Evolutionary conservation across 75 land plant genomes (phyloP), one percentile per base, ranked within the genome.

Genomic region (Picea sitchensis): DNA sequence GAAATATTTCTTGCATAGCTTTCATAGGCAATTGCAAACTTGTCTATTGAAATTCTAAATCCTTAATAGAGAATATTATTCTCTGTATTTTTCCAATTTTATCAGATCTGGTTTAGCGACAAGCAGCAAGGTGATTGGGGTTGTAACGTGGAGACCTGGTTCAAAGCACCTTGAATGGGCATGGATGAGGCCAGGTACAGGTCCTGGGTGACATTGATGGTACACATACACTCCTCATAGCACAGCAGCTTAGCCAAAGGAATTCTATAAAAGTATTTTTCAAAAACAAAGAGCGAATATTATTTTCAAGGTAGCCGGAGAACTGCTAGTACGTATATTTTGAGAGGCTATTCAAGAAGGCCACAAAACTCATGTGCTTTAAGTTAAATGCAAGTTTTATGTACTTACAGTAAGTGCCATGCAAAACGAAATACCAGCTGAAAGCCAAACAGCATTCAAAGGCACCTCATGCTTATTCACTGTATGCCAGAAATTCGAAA

Each of bases 381-480:
- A 71, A 71, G 26, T 3, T 41, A 71, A 76, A 59, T 20, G 5
- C 38, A 38, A 21, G 65, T 18, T 58, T 79, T 71, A 44, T 71
- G 26, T 71, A 74, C 89, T 64, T 88, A 96, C 98, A 80, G 96
- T 82, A 60, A 96, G 82, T 51, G 94, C 99, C 95, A 96, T 92
- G 86, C 91, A 84, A 83, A 96, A 94, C 17, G 97, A 84, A 32
- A 96, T 81, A 60, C 81, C 47, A 36, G 87, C 90, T 58, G 98
- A 91, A 13, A 90, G 80, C 96, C 98, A 94, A 76, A 96, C 98
- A 58, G 95, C 99, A 83, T 92, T 86, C 59, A 92, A 34, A 26
- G 99, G 99, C 59, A 96, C 88, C 61, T 96, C 99, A 41, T 84
- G 86, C 60, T 79, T 87, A 86, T 94, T 92, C 79, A 96, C 99